Conservation (phyloP, 441 rosid genomes). For the Erodium moschatum region DNA sequence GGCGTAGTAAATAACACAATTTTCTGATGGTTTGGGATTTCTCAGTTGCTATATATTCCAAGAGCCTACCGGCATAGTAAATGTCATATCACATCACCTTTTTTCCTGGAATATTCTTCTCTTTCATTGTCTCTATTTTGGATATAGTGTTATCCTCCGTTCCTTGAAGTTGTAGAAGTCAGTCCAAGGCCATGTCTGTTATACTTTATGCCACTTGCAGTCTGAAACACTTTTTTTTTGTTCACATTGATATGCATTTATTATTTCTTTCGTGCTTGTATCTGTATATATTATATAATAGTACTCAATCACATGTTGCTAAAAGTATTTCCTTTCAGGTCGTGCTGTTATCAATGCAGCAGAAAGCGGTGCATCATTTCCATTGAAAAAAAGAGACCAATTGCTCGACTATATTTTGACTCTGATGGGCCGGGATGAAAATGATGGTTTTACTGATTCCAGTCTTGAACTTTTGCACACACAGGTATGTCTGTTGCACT, state of each 20-base stretch:
- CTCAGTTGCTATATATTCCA: neutral
- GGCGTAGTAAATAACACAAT: neutral
- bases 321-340: slow-evolving; percentile 38
- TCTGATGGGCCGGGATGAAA: slow-evolving; percentile 91
- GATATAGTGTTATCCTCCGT: neutral
- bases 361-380: slow-evolving; percentile 80
- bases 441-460: slow-evolving; percentile 75
- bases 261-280: neutral
- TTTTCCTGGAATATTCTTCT: neutral
- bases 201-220: neutral
- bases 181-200: neutral
- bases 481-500: slow-evolving; percentile 48
- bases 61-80: neutral
- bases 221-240: neutral
- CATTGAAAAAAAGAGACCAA: slow-evolving; percentile 77
- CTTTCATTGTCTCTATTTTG: slow-evolving; percentile 2
- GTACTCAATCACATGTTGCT: slow-evolving; percentile 1
- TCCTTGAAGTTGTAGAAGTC: neutral
- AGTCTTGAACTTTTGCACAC: slow-evolving; percentile 85
- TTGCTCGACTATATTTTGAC: slow-evolving; percentile 89
- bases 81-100: neutral
- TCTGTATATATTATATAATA: slow-evolving; percentile 6
- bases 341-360: slow-evolving; percentile 91
- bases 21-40: too few species aligned
- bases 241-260: neutral